phyloP scores from a whole-genome alignment of 148 eudicot genomes.

The Silene latifolia region DNA sequence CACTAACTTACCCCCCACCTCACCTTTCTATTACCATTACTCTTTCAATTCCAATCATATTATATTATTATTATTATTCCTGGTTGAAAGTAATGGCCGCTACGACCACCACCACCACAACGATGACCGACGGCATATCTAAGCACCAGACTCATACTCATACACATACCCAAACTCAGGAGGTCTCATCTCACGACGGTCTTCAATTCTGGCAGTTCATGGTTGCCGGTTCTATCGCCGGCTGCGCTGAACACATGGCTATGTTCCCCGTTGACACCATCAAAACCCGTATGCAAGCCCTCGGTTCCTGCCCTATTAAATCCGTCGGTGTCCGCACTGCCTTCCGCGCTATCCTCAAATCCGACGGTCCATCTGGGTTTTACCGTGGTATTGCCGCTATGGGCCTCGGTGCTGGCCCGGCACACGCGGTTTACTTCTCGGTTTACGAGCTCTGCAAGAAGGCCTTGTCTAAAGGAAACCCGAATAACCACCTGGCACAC shows the following conservation, averaged over 20 bases:
- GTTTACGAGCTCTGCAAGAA: constrained; percentile 77
- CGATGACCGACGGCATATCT: constrained; percentile 45
- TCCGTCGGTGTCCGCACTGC: constrained; percentile 46
- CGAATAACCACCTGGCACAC: constrained; percentile 52
- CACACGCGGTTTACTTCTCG: constrained; percentile 87
- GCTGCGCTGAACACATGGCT: constrained; percentile 85
- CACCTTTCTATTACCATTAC: neutral
- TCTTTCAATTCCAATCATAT: neutral
- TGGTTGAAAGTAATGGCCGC: neutral
- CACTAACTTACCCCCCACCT: neutral
- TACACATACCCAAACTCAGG: constrained; percentile 21
- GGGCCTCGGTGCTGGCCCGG: constrained; percentile 98
- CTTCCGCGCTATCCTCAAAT: constrained; percentile 41
- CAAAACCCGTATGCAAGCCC: constrained; percentile 89
- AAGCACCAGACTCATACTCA: constrained; percentile 25
- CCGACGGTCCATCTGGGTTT: constrained; percentile 62
- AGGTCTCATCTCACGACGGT: constrained; percentile 48
- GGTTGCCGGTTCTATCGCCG: constrained; percentile 90
- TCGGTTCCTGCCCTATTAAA: constrained; percentile 75
- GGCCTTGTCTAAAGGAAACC: constrained; percentile 37
- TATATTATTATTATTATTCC: too few species aligned
- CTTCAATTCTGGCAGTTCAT: constrained; percentile 78
- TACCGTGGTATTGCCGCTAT: constrained; percentile 88
- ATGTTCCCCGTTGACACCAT: constrained; percentile 89
- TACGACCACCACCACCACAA: constrained; percentile 5